A percentile compares a stretch with the other conserved stretches of the same genome.
Conservation (phyloP, 768 basidiomycete species). For the Steccherinum ochraceum region DNA sequence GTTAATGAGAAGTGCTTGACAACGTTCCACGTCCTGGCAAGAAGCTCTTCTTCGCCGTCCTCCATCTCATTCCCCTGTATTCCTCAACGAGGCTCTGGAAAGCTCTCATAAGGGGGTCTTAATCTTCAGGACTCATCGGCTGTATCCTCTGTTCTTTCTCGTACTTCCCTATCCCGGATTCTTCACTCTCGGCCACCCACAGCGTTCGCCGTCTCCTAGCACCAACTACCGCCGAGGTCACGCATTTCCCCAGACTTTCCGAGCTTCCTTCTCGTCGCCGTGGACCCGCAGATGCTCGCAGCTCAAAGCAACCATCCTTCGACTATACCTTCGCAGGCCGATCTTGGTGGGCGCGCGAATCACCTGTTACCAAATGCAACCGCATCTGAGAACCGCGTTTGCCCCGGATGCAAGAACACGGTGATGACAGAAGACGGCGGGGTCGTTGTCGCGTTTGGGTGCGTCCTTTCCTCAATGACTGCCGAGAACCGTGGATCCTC, state of each 20-base stretch:
- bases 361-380: not conserved
- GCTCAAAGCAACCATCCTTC: not conserved
- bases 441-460: constrained; percentile 96
- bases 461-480: too few relatives aligned
- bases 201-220: not conserved
- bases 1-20: too few relatives aligned
- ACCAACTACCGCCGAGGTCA: not conserved
- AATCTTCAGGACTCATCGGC: too few relatives aligned
- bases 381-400: constrained; percentile 46
- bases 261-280: too few relatives aligned
- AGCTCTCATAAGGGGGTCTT: not conserved
- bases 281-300: not conserved
- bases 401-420: constrained; percentile 78
- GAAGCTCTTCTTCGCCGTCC: not conserved
- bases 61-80: not conserved
- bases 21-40: not conserved
- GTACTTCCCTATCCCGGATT: too few relatives aligned
- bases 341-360: not conserved
- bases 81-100: not conserved
- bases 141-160: too few relatives aligned
- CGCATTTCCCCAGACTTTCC: not conserved
- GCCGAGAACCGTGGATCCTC: not conserved
- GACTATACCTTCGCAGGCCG: not conserved
- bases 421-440: constrained; percentile 79
- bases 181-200: too few relatives aligned